Conservation (phyloP, 148 eudicot genomes). For the Rhododendron ovatum region DNA sequence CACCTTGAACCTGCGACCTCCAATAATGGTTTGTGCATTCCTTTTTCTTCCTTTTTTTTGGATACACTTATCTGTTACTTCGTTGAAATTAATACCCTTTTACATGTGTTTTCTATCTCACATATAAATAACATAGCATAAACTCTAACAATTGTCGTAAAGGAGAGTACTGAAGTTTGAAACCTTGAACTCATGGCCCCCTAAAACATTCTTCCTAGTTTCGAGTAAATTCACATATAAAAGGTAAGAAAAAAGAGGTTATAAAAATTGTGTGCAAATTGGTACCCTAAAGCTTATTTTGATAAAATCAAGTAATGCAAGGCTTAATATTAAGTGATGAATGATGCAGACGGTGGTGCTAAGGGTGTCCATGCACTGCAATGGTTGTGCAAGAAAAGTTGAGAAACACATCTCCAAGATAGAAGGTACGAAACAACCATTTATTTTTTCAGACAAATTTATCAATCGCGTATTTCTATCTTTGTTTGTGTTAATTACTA, state of each 20-base stretch:
- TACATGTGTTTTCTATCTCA: neutral
- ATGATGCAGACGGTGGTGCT: slow-evolving; percentile 66
- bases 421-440: slow-evolving; percentile 42
- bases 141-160: neutral
- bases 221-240: neutral
- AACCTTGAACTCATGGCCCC: neutral
- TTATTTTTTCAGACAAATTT: neutral
- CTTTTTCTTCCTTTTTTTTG: neutral
- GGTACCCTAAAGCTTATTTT: neutral
- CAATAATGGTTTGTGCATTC: neutral
- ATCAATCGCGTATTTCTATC: neutral
- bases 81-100: neutral
- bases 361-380: slow-evolving; percentile 92
- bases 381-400: slow-evolving; percentile 89
- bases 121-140: neutral
- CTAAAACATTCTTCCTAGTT: no score
- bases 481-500: neutral
- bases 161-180: neutral
- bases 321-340: neutral
- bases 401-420: slow-evolving; percentile 87
- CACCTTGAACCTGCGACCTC: neutral
- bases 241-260: neutral
- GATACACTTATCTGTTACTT: neutral
- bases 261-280: no score
- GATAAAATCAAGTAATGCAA: neutral